Base-by-base conservation (phyloP, 2,329 filamentous ascomycete species). In the Diaporthe capsici region DNA sequence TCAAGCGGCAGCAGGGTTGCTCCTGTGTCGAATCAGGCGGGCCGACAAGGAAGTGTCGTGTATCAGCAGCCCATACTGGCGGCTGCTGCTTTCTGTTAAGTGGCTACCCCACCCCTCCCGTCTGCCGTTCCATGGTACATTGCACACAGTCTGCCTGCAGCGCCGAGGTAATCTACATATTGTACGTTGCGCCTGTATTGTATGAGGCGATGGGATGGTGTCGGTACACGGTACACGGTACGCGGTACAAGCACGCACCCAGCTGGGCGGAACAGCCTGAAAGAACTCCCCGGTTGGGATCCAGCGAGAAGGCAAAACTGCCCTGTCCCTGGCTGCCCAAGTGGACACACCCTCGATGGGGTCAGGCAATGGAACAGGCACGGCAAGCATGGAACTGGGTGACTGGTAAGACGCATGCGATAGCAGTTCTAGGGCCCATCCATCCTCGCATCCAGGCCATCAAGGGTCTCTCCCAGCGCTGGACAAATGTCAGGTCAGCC, bases 51-150 rank as follows among this genome's bases (percentile, higher is more conserved):
- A 49, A 37, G 31, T 47, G 53, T 12, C 10, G 34, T 60, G 63
- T 74, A 74, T 74, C 72, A 74, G 61, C 39, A 31, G 37, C 34
- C 63, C 61, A 74, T 74, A 74, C 72, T 74, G 72, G 72, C 72
- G 72, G 72, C 72, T 71, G 34, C 39, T 42, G 53, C 25, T 34
- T 49, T 39, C 44, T 74, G 72, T 74, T 74, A 74, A 57, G 72
- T 65, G 72, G 47, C 39, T 37, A 51, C 63, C 63, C 72, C 72
- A 61, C 72, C 63, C 53, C 22, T 68, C 34, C 63, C 44, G 42
- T n/a, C 58, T 15, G 25, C 17, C 44, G 20, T 49, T 10, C 44
- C 63, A n/a, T 17, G 44, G 44, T 67, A n/a, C 3, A n/a, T 9
- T 4, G 9, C 44, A 25, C 34, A 13, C 28, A 17, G 44, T 39